Conservation (phyloP, 192 early-diverging fungal genomes). For the Coemansia sp. region DNA sequence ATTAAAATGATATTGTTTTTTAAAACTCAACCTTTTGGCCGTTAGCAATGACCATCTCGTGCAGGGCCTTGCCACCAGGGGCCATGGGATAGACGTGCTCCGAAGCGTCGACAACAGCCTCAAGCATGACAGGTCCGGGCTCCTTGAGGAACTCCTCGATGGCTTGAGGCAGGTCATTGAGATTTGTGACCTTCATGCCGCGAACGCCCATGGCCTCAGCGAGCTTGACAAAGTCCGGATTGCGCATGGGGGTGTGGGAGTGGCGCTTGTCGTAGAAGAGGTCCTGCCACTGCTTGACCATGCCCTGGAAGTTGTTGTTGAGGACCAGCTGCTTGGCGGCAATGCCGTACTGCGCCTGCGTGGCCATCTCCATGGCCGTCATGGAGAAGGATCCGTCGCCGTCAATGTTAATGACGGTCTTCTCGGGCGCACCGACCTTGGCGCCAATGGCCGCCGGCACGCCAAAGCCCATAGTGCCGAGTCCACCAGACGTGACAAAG, state of each 20-base stretch:
- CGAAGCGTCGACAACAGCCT: conserved; percentile 85
- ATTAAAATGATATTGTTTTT: not conserved
- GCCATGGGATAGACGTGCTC: conserved; percentile 99
- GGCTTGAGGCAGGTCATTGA: conserved; percentile 78
- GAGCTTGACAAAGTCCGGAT: conserved; percentile 98
- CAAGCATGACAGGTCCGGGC: conserved; percentile 85
- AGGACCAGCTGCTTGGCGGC: conserved; percentile 94
- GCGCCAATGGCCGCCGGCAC: conserved; percentile 96
- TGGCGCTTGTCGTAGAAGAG: conserved; percentile 98
- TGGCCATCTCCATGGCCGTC: conserved; percentile 98
- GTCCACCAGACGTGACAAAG: conserved; percentile 93
- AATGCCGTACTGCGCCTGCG: conserved; percentile 96
- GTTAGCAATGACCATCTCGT: conserved; percentile 77
- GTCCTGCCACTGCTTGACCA: conserved; percentile 95
- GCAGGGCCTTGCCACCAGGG: conserved; percentile 87
- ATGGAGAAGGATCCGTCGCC: conserved; percentile 98
- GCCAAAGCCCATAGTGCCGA: conserved; percentile 99
- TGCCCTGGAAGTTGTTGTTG: conserved; percentile 99
- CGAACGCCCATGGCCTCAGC: conserved; percentile 92
- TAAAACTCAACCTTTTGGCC: conserved; percentile 48
- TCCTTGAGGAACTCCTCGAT: conserved; percentile 90
- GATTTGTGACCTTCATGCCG: conserved; percentile 80
- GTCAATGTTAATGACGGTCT: conserved; percentile 97
- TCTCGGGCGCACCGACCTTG: conserved; percentile 90
- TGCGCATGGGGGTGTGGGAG: conserved; percentile 90